Conservation (phyloP, 257 asterid species). For the Prunella vulgaris region DNA sequence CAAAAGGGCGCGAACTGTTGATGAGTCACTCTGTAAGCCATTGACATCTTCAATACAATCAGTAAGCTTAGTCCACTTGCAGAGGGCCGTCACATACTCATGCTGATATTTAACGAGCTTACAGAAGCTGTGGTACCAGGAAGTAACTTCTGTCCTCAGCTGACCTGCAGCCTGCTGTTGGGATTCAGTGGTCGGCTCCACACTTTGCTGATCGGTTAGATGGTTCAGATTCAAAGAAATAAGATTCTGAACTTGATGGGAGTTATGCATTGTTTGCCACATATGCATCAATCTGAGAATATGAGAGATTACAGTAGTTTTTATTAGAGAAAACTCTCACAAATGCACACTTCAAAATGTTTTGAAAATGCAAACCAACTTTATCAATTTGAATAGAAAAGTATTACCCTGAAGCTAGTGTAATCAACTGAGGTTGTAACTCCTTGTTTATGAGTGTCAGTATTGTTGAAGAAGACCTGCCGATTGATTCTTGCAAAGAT, state of each 20-base stretch:
- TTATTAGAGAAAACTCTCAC: not conserved
- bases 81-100: conserved; percentile 53
- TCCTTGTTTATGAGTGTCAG: conserved; percentile 55
- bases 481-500: conserved; percentile 59
- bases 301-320: not conserved
- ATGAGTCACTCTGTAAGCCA: conserved; percentile 28
- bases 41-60: conserved; percentile 31
- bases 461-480: conserved; percentile 43
- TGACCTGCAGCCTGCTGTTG: conserved; percentile 72
- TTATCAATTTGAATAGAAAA: not conserved
- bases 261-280: conserved; percentile 70
- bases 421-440: conserved; percentile 66
- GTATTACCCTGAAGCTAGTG: conserved; percentile 69
- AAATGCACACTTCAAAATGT: not conserved
- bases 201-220: conserved; percentile 40
- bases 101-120: conserved; percentile 58
- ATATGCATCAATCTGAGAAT: conserved; percentile 51
- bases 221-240: conserved; percentile 60
- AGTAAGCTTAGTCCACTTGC: conserved; percentile 56
- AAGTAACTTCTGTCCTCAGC: conserved; percentile 68
- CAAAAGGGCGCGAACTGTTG: conserved; percentile 32
- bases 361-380: conserved; percentile 3
- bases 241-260: conserved; percentile 66
- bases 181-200: conserved; percentile 57
- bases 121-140: conserved; percentile 65